phyloP scores from a whole-genome alignment of 2,329 filamentous ascomycete species.

The Grosmannia serpens region DNA sequence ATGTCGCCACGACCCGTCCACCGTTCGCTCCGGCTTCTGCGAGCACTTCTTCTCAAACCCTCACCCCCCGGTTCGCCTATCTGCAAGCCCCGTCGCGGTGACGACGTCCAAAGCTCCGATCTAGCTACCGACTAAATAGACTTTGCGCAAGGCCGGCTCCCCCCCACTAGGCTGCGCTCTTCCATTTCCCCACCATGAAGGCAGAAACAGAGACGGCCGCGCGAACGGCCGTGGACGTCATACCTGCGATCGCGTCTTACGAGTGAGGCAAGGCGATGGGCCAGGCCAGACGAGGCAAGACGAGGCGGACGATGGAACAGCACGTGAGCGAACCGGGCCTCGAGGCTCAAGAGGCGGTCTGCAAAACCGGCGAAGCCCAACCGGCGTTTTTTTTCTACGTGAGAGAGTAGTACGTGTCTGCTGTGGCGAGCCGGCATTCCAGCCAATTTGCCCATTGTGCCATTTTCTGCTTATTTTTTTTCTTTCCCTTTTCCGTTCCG shows the following conservation, averaged over 20 bases:
- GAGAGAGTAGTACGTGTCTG: neutral
- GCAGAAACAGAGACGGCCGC: neutral
- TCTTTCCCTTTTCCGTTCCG: neutral
- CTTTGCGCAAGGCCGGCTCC: neutral
- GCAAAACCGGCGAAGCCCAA: neutral
- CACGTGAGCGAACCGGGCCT: neutral
- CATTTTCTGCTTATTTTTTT: neutral
- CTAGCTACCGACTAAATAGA: neutral
- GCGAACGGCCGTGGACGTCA: no score
- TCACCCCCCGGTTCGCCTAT: no score
- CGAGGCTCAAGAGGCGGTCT: neutral
- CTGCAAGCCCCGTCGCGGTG: no score
- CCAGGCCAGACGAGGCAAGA: neutral
- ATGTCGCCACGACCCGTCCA: no score
- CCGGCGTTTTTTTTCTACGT: neutral
- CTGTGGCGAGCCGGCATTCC: neutral
- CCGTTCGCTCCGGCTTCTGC: no score
- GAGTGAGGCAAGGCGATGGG: neutral
- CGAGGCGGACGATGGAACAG: neutral
- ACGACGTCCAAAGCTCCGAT: neutral
- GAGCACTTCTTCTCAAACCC: no score
- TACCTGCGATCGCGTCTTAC: neutral
- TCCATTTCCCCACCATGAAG: neutral
- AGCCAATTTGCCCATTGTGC: neutral
- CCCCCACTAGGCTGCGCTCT: neutral